These are phyloP conservation scores for Termitomyces sp. DNA, from an alignment of 768 basidiomycete genomes.

Conservation along the genomic window DNA sequence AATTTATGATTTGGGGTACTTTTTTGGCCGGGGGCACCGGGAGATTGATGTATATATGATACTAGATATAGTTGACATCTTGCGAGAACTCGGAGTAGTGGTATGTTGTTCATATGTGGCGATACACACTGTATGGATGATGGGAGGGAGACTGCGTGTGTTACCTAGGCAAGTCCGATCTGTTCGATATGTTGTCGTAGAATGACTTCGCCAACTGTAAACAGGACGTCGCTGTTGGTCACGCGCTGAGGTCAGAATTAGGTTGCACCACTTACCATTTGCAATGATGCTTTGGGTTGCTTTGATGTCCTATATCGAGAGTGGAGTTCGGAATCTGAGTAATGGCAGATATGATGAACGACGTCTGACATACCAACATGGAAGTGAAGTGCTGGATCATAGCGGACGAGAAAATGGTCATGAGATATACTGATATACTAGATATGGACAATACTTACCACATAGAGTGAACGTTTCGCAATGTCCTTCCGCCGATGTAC, in stretches of 20 bases:
- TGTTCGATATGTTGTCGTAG: conserved; percentile 64
- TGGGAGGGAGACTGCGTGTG: neutral
- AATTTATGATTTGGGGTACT: neutral
- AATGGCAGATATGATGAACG: neutral
- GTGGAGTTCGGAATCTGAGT: neutral
- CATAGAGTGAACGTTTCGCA: conserved; percentile 58
- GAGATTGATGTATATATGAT: neutral
- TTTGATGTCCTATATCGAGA: conserved; percentile 51
- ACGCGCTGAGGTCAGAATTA: neutral
- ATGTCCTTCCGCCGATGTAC: conserved; percentile 68
- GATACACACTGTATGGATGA: conserved; percentile 1
- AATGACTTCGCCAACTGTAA: conserved; percentile 62
- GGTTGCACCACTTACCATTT: conserved; percentile 42
- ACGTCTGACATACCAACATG: conserved; percentile 51
- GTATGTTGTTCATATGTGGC: neutral
- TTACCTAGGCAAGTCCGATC: conserved; percentile 41
- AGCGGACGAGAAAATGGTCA: conserved; percentile 4
- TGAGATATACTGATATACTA: neutral
- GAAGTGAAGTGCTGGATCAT: conserved; percentile 60
- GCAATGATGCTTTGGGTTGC: conserved; percentile 67
- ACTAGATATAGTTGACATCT: neutral
- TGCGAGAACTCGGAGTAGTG: neutral
- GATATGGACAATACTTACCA: conserved; percentile 42
- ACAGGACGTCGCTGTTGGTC: neutral
- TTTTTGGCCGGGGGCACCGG: neutral